Conservation (phyloP, 2,329 filamentous ascomycete species). For the Zymoseptoria pseudotritici region DNA sequence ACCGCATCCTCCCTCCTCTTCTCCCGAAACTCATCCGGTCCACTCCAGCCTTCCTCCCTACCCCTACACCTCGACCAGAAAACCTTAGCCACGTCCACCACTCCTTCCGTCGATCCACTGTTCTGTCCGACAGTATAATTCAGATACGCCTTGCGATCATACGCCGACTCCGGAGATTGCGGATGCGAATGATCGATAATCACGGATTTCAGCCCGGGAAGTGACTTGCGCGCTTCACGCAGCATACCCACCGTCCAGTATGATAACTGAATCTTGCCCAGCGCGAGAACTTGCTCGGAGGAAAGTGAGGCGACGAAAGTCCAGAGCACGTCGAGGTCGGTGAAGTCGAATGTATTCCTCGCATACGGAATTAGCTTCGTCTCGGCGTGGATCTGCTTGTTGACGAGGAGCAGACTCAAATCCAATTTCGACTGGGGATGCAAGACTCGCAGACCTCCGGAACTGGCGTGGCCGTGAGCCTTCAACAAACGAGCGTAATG, state of each 20-base stretch:
- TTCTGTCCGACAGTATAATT: background rate
- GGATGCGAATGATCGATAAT: background rate
- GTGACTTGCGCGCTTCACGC: background rate
- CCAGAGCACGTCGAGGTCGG: background rate
- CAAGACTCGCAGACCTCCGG: background rate
- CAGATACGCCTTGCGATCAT: background rate
- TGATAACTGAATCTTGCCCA: background rate
- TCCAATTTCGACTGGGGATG: too few relatives aligned
- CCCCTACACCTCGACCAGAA: background rate
- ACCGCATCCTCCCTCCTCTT: background rate
- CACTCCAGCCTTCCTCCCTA: background rate
- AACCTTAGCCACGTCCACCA: background rate
- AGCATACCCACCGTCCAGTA: background rate
- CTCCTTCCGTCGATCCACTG: background rate
- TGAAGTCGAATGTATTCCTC: background rate
- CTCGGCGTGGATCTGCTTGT: slow-evolving; percentile 1
- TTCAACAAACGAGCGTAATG: background rate
- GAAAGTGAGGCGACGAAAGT: background rate
- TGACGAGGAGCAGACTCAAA: background rate
- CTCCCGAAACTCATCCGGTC: background rate
- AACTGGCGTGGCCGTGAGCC: background rate
- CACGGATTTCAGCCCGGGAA: background rate
- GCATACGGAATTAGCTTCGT: background rate
- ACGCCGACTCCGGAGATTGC: background rate
- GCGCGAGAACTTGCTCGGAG: background rate